Conservation (phyloP, 2,329 filamentous ascomycete species). For the Phyllosticta citribraziliensis region DNA sequence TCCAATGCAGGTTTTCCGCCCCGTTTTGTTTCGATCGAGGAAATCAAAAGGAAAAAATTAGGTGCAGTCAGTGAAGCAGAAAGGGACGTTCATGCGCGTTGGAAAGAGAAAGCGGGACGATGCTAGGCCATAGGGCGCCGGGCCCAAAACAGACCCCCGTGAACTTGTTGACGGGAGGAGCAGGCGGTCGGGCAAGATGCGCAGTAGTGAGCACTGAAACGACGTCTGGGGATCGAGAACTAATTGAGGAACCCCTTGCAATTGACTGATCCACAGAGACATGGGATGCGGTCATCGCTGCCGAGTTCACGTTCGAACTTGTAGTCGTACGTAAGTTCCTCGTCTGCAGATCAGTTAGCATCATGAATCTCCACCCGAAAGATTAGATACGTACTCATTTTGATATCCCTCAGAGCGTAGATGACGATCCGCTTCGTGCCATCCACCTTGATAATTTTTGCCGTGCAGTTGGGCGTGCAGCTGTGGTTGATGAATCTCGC, state of each 20-base stretch:
- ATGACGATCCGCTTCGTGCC: constrained; percentile 98
- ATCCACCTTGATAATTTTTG: constrained; percentile 98
- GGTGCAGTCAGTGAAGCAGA: background rate
- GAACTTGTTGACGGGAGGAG: background rate
- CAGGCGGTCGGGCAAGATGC: background rate
- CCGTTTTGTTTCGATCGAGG: background rate
- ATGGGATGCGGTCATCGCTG: constrained; percentile 90
- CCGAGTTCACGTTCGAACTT: constrained; percentile 98
- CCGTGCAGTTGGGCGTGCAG: constrained; percentile 96
- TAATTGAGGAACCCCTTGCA: constrained; percentile 99
- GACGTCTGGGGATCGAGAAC: background rate
- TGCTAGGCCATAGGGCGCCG: background rate
- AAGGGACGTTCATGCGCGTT: background rate
- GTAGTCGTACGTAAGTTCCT: constrained; percentile 99
- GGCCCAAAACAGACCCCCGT: background rate
- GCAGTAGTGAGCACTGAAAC: background rate
- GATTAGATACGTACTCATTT: constrained; percentile 61
- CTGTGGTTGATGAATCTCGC: constrained; percentile 98
- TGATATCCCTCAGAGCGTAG: constrained; percentile 91
- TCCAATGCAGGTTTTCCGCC: background rate
- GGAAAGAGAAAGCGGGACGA: background rate
- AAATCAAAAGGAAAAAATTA: background rate
- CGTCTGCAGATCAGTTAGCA: constrained; percentile 51
- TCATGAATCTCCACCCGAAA: background rate
- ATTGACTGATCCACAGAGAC: constrained; percentile 87